Conservation (phyloP, 306 rosid genomes). For the Vigna trinervia region DNA sequence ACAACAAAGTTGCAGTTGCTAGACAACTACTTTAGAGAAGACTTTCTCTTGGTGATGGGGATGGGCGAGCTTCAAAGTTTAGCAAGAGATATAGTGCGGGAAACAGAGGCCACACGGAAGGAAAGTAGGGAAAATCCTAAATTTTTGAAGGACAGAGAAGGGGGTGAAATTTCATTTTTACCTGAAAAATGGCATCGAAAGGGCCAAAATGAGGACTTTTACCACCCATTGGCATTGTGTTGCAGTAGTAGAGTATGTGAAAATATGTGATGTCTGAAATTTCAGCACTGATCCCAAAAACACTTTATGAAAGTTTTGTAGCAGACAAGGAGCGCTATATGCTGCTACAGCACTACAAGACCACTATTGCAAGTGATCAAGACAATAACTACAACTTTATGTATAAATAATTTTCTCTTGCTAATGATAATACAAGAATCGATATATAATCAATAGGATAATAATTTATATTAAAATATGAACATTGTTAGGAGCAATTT, state of each 20-base stretch:
- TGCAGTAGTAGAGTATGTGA: not conserved
- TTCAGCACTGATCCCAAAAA: not conserved
- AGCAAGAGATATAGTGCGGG: not conserved
- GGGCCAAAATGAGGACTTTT: not conserved
- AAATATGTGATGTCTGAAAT: not conserved
- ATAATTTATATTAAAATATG: not conserved
- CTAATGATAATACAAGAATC: conserved; percentile 9
- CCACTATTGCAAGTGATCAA: not conserved
- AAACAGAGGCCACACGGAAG: not conserved
- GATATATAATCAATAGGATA: not conserved
- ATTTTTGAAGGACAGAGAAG: not conserved
- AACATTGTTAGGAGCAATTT: not conserved
- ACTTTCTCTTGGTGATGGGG: not conserved
- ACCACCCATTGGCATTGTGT: not conserved
- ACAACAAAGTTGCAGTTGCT: not conserved
- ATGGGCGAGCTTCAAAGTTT: not conserved
- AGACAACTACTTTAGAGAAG: not conserved
- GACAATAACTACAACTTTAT: not conserved
- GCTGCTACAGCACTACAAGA: not conserved
- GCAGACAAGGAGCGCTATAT: not conserved
- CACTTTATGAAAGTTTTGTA: not conserved
- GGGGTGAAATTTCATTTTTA: not conserved
- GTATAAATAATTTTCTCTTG: conserved; percentile 10
- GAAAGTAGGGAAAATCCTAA: not conserved
- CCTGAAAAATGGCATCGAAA: not conserved